These are phyloP conservation scores for Coemansia sp. DNA, from an alignment of 192 early-diverging fungal genomes.

Conservation along the genomic window DNA sequence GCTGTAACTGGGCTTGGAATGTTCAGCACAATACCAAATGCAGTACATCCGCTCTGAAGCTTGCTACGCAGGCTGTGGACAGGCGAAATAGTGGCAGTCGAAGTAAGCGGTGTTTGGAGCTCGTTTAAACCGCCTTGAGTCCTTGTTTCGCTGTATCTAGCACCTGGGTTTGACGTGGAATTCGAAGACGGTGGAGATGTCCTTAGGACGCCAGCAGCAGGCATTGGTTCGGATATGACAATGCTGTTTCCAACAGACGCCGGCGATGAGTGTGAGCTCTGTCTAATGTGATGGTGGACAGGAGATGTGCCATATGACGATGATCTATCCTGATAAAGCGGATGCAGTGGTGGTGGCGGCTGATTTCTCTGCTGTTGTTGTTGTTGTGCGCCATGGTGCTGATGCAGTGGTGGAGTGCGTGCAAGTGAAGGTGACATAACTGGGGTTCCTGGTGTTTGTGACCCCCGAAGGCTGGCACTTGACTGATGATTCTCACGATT, in stretches of 20 bases:
- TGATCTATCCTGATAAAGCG: neutral
- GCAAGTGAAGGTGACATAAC: neutral
- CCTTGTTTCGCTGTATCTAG: neutral
- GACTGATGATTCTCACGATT: conserved; percentile 8
- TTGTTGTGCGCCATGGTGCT: conserved; percentile 5
- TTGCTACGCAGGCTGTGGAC: conserved; percentile 17
- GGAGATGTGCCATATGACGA: neutral
- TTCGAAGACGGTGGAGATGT: conserved; percentile 5
- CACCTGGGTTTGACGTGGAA: conserved; percentile 2
- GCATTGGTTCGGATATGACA: conserved; percentile 2
- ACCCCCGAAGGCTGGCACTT: conserved; percentile 6
- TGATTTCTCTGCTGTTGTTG: conserved; percentile 5
- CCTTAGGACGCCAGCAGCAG: neutral
- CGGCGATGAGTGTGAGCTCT: conserved; percentile 23
- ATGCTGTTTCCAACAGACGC: conserved; percentile 13
- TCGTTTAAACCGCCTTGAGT: neutral
- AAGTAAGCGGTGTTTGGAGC: conserved; percentile 4
- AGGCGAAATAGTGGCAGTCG: conserved; percentile 5
- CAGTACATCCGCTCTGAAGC: conserved; percentile 16
- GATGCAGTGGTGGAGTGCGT: conserved; percentile 1
- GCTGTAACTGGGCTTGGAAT: conserved; percentile 40
- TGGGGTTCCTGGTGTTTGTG: conserved; percentile 6
- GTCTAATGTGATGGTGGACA: conserved; percentile 7
- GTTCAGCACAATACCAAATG: conserved; percentile 38
- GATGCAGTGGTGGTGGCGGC: neutral